phyloP scores from a whole-genome alignment of 495 filamentous ascomycete species.

The Antarctomyces pellizariae region DNA sequence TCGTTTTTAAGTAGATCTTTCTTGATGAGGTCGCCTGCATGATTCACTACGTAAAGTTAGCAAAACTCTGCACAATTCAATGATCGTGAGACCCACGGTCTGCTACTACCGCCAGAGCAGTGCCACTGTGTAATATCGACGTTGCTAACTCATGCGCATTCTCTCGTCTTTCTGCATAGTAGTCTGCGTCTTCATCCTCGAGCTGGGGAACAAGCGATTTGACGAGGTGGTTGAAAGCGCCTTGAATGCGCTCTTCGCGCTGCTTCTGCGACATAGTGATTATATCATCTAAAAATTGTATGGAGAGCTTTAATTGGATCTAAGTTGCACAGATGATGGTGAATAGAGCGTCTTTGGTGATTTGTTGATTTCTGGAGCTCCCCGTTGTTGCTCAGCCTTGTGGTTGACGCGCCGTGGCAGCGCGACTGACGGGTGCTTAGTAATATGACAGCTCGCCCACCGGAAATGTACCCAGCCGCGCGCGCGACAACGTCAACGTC shows the following conservation, averaged over 20 bases:
- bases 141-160: slow-evolving; percentile 25
- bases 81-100: slow-evolving; percentile 3
- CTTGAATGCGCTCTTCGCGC: slow-evolving; percentile 21
- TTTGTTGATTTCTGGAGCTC: too few relatives aligned
- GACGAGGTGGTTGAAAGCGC: slow-evolving; percentile 30
- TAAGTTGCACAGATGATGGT: neutral
- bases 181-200: slow-evolving; percentile 21
- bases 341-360: too few relatives aligned
- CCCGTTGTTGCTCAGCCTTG: too few relatives aligned
- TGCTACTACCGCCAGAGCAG: slow-evolving; percentile 14
- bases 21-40: slow-evolving; percentile 80
- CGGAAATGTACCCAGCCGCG: too few relatives aligned
- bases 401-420: too few relatives aligned
- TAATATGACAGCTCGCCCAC: too few relatives aligned
- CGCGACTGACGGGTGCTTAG: too few relatives aligned
- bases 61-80: slow-evolving; percentile 1
- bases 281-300: too few relatives aligned
- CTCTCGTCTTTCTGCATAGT: slow-evolving; percentile 25
- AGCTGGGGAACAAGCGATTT: slow-evolving; percentile 18
- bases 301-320: too few relatives aligned
- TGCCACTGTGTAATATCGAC: slow-evolving; percentile 11
- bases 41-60: slow-evolving; percentile 42
- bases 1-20: slow-evolving; percentile 52
- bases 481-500: too few relatives aligned
- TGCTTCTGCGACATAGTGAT: neutral